Evolutionary conservation across 768 basidiomycete species (phyloP).

Genomic region (Pulveroboletus sp.): DNA sequence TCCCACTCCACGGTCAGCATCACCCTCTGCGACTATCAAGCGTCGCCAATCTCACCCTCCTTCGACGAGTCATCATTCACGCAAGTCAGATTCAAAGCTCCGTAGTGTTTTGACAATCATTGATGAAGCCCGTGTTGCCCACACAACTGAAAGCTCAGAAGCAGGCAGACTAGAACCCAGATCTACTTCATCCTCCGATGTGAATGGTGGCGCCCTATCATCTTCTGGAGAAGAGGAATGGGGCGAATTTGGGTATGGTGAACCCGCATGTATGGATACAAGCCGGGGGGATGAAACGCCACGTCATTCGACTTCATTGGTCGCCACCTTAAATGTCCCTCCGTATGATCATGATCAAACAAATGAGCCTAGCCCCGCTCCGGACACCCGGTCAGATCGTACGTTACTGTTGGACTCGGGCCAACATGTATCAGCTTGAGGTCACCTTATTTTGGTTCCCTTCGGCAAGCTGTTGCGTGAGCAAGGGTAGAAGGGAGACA

Average conservation of each 20-base stretch:
- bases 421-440: conserved; percentile 12
- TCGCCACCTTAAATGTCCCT: conserved; percentile 17
- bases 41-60: conserved; percentile 54
- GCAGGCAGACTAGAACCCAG: conserved; percentile 14
- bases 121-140: conserved; percentile 50
- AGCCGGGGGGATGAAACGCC: conserved; percentile 43
- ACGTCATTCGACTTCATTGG: conserved; percentile 34
- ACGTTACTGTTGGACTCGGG: conserved; percentile 23
- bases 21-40: conserved; percentile 39
- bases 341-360: conserved; percentile 23
- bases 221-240: conserved; percentile 34
- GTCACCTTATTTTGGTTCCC: conserved; percentile 4
- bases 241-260: conserved; percentile 37
- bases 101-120: conserved; percentile 69
- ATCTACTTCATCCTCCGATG: conserved; percentile 24
- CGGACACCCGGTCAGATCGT: conserved; percentile 25
- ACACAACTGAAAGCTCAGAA: conserved; percentile 25
- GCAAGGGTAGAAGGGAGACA: not conserved
- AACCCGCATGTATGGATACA: conserved; percentile 31
- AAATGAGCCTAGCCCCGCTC: conserved; percentile 11
- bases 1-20: conserved; percentile 46
- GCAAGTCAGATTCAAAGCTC: conserved; percentile 64
- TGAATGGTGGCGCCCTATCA: conserved; percentile 23
- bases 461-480: conserved; percentile 7
- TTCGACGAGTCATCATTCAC: conserved; percentile 33